phyloP scores from a whole-genome alignment of 202 grass and related monocot species.

The Sporobolus alterniflorus region DNA sequence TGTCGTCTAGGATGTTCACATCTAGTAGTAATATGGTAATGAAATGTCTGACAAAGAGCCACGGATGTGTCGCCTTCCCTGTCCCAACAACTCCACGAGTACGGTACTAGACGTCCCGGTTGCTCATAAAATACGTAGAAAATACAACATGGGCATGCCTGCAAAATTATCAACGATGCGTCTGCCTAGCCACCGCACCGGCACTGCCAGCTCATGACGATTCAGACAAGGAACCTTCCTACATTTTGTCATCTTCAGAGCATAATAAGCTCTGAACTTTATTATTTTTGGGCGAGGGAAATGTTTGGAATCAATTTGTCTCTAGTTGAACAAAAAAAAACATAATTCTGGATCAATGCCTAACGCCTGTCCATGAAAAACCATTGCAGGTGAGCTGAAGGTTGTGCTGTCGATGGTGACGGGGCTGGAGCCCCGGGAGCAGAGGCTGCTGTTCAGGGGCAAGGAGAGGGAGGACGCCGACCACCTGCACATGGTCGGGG shows the following conservation, averaged over 20 bases:
- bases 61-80: neutral
- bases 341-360: neutral
- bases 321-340: neutral
- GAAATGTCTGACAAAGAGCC: constrained; percentile 6
- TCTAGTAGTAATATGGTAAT: neutral
- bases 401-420: constrained; percentile 66
- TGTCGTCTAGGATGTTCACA: constrained; percentile 5
- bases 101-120: neutral
- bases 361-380: neutral
- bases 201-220: constrained; percentile 22
- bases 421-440: constrained; percentile 80
- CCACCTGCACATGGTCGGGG: constrained; percentile 96
- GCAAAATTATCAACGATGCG: neutral
- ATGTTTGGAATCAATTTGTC: neutral
- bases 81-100: constrained; percentile 9
- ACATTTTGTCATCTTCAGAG: constrained; percentile 2
- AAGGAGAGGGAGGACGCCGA: constrained; percentile 89
- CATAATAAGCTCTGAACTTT: neutral
- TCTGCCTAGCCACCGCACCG: constrained; percentile 14
- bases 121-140: constrained; percentile 9
- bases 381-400: constrained; percentile 67
- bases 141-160: constrained; percentile 26
- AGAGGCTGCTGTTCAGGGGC: constrained; percentile 92
- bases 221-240: constrained; percentile 29
- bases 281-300: neutral